Conservation (phyloP, 2,329 filamentous ascomycete species). For the Capronia americana region DNA sequence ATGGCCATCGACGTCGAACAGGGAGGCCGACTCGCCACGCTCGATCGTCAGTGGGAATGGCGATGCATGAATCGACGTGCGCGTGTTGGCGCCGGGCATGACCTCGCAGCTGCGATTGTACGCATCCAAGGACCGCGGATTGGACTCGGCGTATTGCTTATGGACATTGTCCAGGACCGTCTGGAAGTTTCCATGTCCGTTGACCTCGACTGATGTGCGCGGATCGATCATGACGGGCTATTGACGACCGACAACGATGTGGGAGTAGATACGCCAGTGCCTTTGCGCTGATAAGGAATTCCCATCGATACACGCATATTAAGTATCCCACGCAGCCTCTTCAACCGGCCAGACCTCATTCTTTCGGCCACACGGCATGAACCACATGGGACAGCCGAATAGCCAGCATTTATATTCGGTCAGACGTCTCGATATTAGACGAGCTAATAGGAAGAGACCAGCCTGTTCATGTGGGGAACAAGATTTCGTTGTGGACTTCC, state of each 20-base stretch:
- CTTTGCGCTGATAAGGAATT: neutral
- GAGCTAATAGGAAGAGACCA: neutral
- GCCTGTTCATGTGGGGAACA: neutral
- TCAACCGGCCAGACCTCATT: conserved; percentile 1
- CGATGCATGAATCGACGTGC: conserved; percentile 40
- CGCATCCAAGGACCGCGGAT: conserved; percentile 10
- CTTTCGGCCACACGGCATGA: neutral
- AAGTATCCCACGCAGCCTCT: neutral
- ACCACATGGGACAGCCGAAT: neutral
- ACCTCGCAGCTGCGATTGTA: conserved; percentile 18
- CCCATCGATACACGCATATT: neutral
- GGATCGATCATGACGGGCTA: conserved; percentile 2
- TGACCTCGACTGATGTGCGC: conserved; percentile 1
- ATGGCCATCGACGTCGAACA: conserved; percentile 43
- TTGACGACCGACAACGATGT: conserved; percentile 4
- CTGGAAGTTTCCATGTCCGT: neutral
- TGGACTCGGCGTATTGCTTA: conserved; percentile 13
- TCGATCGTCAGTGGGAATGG: conserved; percentile 46
- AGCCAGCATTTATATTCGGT: neutral
- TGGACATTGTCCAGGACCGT: neutral
- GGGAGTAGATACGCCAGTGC: neutral
- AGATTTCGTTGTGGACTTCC: conserved; percentile 19
- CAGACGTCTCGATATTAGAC: conserved; percentile 5
- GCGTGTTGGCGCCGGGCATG: conserved; percentile 44
- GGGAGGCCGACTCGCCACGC: conserved; percentile 38